phyloP scores from a whole-genome alignment of 306 rosid genomes.

The Sphenostylis stenocarpa region DNA sequence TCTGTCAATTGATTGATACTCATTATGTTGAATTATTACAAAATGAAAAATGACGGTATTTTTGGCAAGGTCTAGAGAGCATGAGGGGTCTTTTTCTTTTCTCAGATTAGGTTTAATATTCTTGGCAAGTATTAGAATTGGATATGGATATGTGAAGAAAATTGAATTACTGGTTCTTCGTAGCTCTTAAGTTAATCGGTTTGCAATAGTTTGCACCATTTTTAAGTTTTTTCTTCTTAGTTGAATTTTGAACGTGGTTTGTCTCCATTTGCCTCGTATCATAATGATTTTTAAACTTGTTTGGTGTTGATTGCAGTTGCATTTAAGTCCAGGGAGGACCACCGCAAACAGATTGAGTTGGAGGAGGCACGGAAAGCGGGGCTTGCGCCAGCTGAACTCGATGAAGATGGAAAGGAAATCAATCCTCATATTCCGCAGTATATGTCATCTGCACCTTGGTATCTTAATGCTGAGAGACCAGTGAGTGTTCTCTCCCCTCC shows the following conservation, averaged over 20 bases:
- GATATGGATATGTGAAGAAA: no score
- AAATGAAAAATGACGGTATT: no score
- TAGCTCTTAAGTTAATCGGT: not conserved
- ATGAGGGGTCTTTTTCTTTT: not conserved
- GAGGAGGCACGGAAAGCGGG: conserved; percentile 34
- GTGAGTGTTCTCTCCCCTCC: not conserved
- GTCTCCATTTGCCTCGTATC: not conserved
- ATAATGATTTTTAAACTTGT: not conserved
- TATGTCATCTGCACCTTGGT: conserved; percentile 29
- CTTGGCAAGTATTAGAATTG: no score
- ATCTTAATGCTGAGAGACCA: conserved; percentile 35
- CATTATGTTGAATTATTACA: no score
- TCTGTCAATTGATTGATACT: no score
- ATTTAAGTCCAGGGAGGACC: conserved; percentile 36
- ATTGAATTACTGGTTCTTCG: no score
- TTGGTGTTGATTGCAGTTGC: conserved; percentile 21
- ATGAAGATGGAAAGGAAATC: conserved; percentile 36
- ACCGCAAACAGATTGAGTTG: conserved; percentile 32
- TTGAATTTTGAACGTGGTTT: not conserved
- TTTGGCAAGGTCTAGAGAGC: not conserved
- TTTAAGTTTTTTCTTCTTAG: not conserved
- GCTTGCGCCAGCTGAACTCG: conserved; percentile 29
- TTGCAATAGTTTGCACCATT: not conserved
- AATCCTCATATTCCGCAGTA: conserved; percentile 32
- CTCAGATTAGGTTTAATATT: not conserved